Evolutionary conservation across 345 rosid genomes (phyloP), one percentile per base, ranked within the genome.

Genomic region (Eucalyptus marginata): DNA sequence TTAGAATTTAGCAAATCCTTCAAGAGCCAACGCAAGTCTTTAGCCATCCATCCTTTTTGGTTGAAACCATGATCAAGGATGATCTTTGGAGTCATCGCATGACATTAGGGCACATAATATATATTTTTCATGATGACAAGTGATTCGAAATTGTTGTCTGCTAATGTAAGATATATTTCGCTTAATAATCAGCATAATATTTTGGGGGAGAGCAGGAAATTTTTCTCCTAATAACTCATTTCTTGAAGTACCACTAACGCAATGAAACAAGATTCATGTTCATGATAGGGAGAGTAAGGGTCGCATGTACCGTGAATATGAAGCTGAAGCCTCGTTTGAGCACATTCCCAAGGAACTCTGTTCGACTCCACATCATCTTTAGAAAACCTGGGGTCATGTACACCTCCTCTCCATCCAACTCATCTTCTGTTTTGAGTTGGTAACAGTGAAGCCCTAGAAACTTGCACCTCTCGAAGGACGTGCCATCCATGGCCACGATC

Each of bases 321-420:
- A 97, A 91, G 89, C 83, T 92, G 87, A 95, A 95, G 86, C 99
- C 99, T 31, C 93, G 94, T 16, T 83, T 90, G n/a, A 97, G 98
- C 12, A 97, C 95, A 16, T 94, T 93, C 5, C 90, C 87, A n/a
- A 97, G 94, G 27, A 96, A 92, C 15, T 49, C 88, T 13, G 98
- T 97, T 54, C 99, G 92, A 4, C 92, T 90, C 98, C 99, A 96
- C 98, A 95, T 97, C 99, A 97, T 94, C 91, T 90, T 94, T 44
- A 96, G 89, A 87, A 96, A 97, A 18, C 92, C 99, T 3, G 80
- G 54, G 2, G 99, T 93, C 98, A 95, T 97, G 90, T 88, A 95
- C 24, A 94, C 88, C 86, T 93, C 90, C 93, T 97, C 99, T 51
- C 89, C 91, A 2, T 50, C 90, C 40, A 90, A 90, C 87, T 89